Evolutionary conservation across 192 early-diverging fungal species (phyloP).

Genomic region (Linderina pennispora): DNA sequence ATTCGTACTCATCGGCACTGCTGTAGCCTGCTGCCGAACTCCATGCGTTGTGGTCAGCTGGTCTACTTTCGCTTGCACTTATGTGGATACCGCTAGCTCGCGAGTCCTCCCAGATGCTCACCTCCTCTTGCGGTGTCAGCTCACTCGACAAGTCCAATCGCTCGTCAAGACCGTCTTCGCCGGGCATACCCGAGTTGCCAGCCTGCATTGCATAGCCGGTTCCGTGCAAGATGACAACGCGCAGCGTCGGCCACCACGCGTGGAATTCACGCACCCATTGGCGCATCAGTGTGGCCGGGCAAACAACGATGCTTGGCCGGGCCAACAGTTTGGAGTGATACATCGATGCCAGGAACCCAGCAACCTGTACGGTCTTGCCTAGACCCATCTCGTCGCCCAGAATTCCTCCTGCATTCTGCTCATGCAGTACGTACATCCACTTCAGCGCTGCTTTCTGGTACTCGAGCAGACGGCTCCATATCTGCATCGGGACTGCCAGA

Average conservation of each 20-base stretch:
- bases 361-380: constrained; percentile 91
- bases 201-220: constrained; percentile 68
- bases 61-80: not conserved
- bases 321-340: constrained; percentile 62
- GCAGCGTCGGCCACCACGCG: constrained; percentile 75
- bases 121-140: not conserved
- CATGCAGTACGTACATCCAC: constrained; percentile 89
- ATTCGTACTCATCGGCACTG: constrained; percentile 43
- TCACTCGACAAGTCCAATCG: constrained; percentile 1
- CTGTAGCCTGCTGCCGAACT: constrained; percentile 8
- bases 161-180: not conserved
- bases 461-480: constrained; percentile 74
- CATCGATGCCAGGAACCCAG: constrained; percentile 76
- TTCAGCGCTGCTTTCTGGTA: constrained; percentile 82
- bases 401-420: constrained; percentile 83
- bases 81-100: not conserved
- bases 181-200: not conserved
- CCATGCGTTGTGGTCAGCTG: too few relatives aligned
- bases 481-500: constrained; percentile 70
- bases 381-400: constrained; percentile 95
- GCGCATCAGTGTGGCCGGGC: constrained; percentile 72
- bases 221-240: constrained; percentile 86
- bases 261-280: constrained; percentile 84
- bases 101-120: constrained; percentile 8
- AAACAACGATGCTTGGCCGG: constrained; percentile 55